Base-by-base conservation (phyloP, 2,329 filamentous ascomycete species). In the Fonsecaea nubica region DNA sequence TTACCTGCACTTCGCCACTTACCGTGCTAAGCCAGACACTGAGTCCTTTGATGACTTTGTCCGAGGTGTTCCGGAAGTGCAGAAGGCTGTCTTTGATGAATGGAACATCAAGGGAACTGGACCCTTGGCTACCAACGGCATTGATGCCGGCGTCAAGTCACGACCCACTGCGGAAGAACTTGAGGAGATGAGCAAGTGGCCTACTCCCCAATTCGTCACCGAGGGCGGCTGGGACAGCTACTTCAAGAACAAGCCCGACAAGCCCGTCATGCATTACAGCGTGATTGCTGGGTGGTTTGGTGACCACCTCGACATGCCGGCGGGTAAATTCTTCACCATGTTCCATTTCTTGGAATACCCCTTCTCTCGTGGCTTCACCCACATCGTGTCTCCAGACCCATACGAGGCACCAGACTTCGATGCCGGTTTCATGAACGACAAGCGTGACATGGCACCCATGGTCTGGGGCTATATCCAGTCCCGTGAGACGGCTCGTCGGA, bases 381-480 rank as follows among this genome's bases (percentile, higher is more conserved):
- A 92, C 78, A 91, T 92, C 75, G 84, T 82, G 66, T 89, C 86
- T n/a, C 80, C 90, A 2, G 86, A 91, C 72, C 89, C 90, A 15
- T 93, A 93, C 74, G 90, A 89, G 54, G 81, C 83, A 13, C 90
- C 90, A 0, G 91, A 93, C 80, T 93, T 93, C 73, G 91, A 93
- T 75, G 86, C 89, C 1, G 90, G 90, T 25, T 93, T 93, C 82
- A 92, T 93, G 90, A 93, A 92, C 73, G 91, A 93, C 78, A 89
- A 92, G 79, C 85, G 91, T 30, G 91, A 93, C 74, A 93, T 93
- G 90, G 90, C 88, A 0, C 90, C 91, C 8, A 92, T 91, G 88
- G 90, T 93, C 5, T 93, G 91, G 90, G 89, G 89, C 3, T 93
- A 93, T 79, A 91, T 92, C 82, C 92, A 92, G 80, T 91, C 89